Evolutionary conservation across 2,329 filamentous ascomycete species (phyloP).

Genomic region (Fusarium proliferatum): DNA sequence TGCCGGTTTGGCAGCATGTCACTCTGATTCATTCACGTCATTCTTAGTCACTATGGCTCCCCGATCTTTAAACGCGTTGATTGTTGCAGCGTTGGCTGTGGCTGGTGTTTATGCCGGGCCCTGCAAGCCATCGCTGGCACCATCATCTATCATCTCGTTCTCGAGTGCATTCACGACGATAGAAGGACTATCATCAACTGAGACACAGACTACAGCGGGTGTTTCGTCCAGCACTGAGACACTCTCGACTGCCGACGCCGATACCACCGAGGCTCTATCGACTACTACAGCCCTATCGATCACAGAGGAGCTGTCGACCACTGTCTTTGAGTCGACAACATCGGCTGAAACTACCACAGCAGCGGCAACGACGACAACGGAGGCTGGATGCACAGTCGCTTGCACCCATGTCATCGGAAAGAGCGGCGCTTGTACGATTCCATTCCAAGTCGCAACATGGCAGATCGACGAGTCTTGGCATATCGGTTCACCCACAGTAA

Average conservation of each 20-base stretch:
- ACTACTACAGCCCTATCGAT: not conserved
- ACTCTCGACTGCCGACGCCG: not conserved
- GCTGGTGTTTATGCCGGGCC: not conserved
- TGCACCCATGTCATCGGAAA: not conserved
- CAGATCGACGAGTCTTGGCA: not conserved
- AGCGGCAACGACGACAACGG: not conserved
- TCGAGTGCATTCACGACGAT: not conserved
- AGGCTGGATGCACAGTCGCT: not conserved
- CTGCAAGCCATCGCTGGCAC: not conserved
- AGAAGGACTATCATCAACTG: not conserved
- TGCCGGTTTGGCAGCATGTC: not conserved
- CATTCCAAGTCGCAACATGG: not conserved
- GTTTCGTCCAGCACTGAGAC: not conserved
- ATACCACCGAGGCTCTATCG: not conserved
- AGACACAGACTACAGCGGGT: not conserved
- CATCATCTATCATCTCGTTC: not conserved
- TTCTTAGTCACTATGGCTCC: not conserved
- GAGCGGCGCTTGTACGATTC: not conserved
- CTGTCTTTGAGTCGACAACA: not conserved
- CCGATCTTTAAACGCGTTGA: not conserved
- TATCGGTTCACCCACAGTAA: not conserved
- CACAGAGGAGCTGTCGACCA: not conserved
- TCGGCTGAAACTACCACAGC: not conserved
- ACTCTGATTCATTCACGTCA: not conserved
- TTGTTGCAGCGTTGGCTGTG: not conserved